phyloP scores from a whole-genome alignment of 257 asterid genomes.

The Avicennia marina region DNA sequence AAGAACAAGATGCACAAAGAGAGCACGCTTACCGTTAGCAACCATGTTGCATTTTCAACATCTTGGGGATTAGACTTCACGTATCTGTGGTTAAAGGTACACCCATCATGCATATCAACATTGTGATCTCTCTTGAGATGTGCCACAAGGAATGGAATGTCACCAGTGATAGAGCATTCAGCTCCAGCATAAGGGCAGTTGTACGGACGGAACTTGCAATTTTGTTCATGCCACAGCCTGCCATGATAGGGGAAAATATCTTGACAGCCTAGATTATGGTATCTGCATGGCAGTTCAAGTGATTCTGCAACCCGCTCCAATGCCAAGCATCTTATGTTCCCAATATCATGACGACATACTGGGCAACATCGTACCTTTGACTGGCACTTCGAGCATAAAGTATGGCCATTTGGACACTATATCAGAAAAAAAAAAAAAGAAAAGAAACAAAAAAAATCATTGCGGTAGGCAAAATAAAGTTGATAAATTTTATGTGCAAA shows the following conservation, averaged over 20 bases:
- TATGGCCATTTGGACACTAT: slow-evolving; percentile 61
- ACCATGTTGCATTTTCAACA: slow-evolving; percentile 53
- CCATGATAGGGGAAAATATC: slow-evolving; percentile 42
- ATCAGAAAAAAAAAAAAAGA: neutral
- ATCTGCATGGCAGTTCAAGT: slow-evolving; percentile 48
- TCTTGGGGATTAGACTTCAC: slow-evolving; percentile 52
- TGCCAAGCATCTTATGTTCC: slow-evolving; percentile 57
- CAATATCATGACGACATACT: slow-evolving; percentile 48
- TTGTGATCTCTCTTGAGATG: slow-evolving; percentile 55
- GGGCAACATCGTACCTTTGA: slow-evolving; percentile 43
- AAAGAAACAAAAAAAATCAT: neutral
- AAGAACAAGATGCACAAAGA: neutral
- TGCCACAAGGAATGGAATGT: slow-evolving; percentile 38
- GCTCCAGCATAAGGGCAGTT: slow-evolving; percentile 54
- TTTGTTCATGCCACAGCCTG: slow-evolving; percentile 40
- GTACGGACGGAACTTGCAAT: slow-evolving; percentile 47
- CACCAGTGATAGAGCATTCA: slow-evolving; percentile 45
- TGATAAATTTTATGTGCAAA: neutral
- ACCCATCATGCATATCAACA: slow-evolving; percentile 57
- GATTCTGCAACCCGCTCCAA: slow-evolving; percentile 55
- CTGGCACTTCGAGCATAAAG: slow-evolving; percentile 52
- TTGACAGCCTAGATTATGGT: slow-evolving; percentile 42
- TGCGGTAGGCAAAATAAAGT: neutral
- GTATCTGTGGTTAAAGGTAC: slow-evolving; percentile 56
- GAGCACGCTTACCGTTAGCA: slow-evolving; percentile 44